These are phyloP conservation scores for Saussurea involucrata DNA, from an alignment of 129 eudicot species.

Conservation along the genomic window DNA sequence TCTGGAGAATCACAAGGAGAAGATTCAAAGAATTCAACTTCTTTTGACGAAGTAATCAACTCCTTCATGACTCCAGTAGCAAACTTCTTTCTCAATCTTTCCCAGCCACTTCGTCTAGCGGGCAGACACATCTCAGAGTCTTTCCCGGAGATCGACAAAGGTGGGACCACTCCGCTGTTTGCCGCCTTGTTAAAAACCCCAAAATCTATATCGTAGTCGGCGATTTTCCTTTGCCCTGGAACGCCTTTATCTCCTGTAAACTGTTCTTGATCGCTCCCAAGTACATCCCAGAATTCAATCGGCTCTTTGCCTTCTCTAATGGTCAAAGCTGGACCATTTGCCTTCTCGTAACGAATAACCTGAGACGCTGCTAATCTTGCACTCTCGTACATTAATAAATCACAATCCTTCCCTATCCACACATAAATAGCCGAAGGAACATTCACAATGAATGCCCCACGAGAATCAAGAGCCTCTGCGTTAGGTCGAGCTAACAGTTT, in stretches of 20 bases:
- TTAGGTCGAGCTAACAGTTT: slow-evolving; percentile 58
- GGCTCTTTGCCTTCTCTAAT: slow-evolving; percentile 83
- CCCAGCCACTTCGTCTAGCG: slow-evolving; percentile 81
- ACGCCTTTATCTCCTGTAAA: not conserved
- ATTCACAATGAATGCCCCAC: slow-evolving; percentile 90
- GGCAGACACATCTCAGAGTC: slow-evolving; percentile 72
- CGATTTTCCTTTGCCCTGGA: slow-evolving; percentile 45
- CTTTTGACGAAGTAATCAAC: slow-evolving; percentile 44
- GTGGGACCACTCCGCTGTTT: slow-evolving; percentile 83
- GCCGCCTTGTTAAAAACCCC: slow-evolving; percentile 70
- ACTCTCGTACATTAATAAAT: slow-evolving; percentile 43
- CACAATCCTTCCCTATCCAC: slow-evolving; percentile 78
- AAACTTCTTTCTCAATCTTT: slow-evolving; percentile 65
- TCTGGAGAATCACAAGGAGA: slow-evolving; percentile 39
- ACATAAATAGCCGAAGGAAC: slow-evolving; percentile 74
- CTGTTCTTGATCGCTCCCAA: slow-evolving; percentile 35
- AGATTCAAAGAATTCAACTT: slow-evolving; percentile 24
- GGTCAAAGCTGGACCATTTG: slow-evolving; percentile 50
- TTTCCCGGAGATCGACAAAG: slow-evolving; percentile 55
- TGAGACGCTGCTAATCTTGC: slow-evolving; percentile 80
- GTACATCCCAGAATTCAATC: slow-evolving; percentile 65
- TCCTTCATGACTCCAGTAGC: slow-evolving; percentile 73
- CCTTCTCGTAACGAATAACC: slow-evolving; percentile 80
- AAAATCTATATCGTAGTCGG: slow-evolving; percentile 75
- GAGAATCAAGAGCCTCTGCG: slow-evolving; percentile 66